Conservation (phyloP, 2,329 filamentous ascomycete species). For the Tolypocladium sp. region DNA sequence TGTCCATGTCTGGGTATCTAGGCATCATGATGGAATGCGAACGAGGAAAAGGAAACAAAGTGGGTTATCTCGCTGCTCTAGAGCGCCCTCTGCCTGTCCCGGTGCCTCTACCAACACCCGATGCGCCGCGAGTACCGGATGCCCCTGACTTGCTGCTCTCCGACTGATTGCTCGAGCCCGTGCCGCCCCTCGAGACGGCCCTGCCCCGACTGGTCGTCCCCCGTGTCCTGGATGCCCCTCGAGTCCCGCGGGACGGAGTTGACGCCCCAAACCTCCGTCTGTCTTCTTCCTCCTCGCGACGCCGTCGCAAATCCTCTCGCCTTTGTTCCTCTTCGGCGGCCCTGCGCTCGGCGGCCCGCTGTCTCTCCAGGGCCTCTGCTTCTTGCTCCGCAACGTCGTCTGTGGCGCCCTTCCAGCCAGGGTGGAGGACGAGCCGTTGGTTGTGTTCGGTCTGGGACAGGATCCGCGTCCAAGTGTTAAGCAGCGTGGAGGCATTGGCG, state of each 20-base stretch:
- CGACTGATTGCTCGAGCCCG: slow-evolving; percentile 16
- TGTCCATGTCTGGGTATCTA: slow-evolving; percentile 20
- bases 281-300: slow-evolving; percentile 52
- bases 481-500: slow-evolving; percentile 74
- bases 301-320: slow-evolving; percentile 58
- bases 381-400: slow-evolving; percentile 83
- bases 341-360: slow-evolving; percentile 68
- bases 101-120: slow-evolving; percentile 24
- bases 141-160: slow-evolving; percentile 15
- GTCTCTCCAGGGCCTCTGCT: slow-evolving; percentile 62
- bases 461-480: slow-evolving; percentile 94
- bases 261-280: slow-evolving; percentile 18
- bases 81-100: slow-evolving; percentile 22
- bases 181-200: slow-evolving; percentile 14
- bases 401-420: slow-evolving; percentile 79
- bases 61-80: slow-evolving; percentile 19
- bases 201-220: slow-evolving; percentile 21
- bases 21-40: slow-evolving; percentile 1
- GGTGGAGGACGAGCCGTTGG: slow-evolving; percentile 81
- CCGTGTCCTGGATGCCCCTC: slow-evolving; percentile 14
- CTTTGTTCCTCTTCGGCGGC: slow-evolving; percentile 72
- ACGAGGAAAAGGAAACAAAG: slow-evolving; percentile 4
- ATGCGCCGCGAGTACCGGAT: slow-evolving; percentile 21
- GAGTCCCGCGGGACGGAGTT: slow-evolving; percentile 17
- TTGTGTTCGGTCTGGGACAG: slow-evolving; percentile 97